Conservation (phyloP, 352 stramenopile species). For the Globisporangium irregulare region DNA sequence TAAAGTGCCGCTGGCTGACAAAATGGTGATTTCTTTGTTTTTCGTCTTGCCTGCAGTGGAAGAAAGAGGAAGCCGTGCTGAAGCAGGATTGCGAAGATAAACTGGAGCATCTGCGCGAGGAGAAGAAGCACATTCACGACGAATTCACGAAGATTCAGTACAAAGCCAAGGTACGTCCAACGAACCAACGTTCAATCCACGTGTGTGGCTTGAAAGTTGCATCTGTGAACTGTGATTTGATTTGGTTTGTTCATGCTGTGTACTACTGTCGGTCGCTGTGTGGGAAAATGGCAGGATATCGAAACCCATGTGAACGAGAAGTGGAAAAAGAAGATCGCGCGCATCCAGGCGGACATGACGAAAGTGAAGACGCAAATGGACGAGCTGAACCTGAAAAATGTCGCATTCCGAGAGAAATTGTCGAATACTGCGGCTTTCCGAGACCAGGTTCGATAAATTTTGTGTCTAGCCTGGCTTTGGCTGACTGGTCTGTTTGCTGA, state of each 20-base stretch:
- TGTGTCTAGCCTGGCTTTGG: not conserved
- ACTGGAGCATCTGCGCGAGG: slow-evolving; percentile 53
- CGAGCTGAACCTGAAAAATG: slow-evolving; percentile 77
- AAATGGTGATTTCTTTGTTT: slow-evolving; percentile 10
- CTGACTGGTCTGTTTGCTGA: slow-evolving; percentile 5
- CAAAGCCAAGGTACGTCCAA: slow-evolving; percentile 50
- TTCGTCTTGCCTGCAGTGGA: slow-evolving; percentile 35
- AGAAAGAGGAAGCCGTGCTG: slow-evolving; percentile 48
- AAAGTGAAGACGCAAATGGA: slow-evolving; percentile 73
- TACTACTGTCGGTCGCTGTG: not conserved
- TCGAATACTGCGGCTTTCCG: slow-evolving; percentile 50
- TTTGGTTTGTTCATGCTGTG: not conserved
- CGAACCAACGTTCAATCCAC: not conserved
- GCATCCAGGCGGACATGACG: slow-evolving; percentile 59
- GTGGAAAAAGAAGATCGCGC: slow-evolving; percentile 74
- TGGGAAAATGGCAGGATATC: slow-evolving; percentile 34
- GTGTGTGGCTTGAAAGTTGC: not conserved
- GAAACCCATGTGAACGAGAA: slow-evolving; percentile 67
- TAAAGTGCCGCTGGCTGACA: not conserved
- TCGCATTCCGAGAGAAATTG: slow-evolving; percentile 67
- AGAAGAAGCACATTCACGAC: slow-evolving; percentile 51
- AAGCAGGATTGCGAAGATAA: slow-evolving; percentile 60
- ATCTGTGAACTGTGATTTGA: not conserved
- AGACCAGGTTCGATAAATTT: slow-evolving; percentile 53
- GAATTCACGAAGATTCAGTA: slow-evolving; percentile 48